phyloP scores from a whole-genome alignment of 2,329 filamentous ascomycete genomes.

The Orbilia quercus region DNA sequence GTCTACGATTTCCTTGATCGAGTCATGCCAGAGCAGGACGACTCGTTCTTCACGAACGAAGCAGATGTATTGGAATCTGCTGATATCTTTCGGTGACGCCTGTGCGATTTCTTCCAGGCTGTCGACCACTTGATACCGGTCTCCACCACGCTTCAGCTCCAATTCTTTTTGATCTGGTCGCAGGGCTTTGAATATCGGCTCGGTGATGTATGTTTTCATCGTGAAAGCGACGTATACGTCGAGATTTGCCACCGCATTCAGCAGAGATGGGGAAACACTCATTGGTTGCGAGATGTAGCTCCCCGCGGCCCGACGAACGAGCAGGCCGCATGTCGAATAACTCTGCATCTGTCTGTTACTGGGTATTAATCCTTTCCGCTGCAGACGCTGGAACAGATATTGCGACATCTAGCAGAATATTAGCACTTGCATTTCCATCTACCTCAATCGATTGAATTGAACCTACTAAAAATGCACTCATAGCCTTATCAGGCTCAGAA shows the following conservation, averaged over 20 bases:
- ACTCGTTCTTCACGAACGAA: conserved; percentile 64
- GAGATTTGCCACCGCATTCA: conserved; percentile 65
- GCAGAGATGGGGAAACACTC: conserved; percentile 62
- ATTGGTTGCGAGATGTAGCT: conserved; percentile 65
- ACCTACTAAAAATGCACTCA: conserved; percentile 51
- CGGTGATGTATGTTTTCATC: conserved; percentile 66
- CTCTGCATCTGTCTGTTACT: conserved; percentile 11
- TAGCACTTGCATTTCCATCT: background rate
- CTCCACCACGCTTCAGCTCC: conserved; percentile 63
- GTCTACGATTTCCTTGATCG: conserved; percentile 63
- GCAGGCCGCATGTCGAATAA: conserved; percentile 34
- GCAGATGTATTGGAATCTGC: conserved; percentile 65
- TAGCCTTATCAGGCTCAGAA: conserved; percentile 26
- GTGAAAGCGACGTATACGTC: conserved; percentile 67
- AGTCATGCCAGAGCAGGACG: conserved; percentile 65
- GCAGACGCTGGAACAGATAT: conserved; percentile 52
- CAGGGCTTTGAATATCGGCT: conserved; percentile 65
- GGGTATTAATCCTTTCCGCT: conserved; percentile 45
- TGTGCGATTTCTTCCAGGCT: conserved; percentile 64
- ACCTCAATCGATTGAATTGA: no score
- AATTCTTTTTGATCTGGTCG: conserved; percentile 65
- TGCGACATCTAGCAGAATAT: conserved; percentile 34
- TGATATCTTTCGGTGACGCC: conserved; percentile 63
- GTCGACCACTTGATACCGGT: conserved; percentile 66
- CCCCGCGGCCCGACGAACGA: conserved; percentile 58